Evolutionary conservation across 2,329 filamentous ascomycete species (phyloP).

Genomic region (Penicillium verrucosum): DNA sequence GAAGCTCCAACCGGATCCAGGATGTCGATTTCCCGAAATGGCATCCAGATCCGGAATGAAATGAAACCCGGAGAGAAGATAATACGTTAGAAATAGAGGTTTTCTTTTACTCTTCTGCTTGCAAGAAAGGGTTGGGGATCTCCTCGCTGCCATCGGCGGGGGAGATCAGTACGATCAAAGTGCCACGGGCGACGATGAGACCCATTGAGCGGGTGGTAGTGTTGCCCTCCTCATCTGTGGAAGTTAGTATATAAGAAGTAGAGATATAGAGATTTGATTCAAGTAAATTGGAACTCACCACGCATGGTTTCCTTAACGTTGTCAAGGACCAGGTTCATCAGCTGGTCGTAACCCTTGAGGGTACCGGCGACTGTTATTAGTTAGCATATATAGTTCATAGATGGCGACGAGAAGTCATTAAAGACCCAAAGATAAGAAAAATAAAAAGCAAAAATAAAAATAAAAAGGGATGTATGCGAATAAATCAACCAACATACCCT

Average conservation of each 20-base stretch:
- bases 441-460: background rate
- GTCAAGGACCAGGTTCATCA: constrained; percentile 97
- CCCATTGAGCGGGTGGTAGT: constrained; percentile 76
- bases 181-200: constrained; percentile 85
- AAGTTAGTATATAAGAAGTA: constrained; percentile 17
- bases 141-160: constrained; percentile 92
- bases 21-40: background rate
- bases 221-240: constrained; percentile 85
- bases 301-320: constrained; percentile 86
- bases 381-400: constrained; percentile 10
- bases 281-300: constrained; percentile 55
- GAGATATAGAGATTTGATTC: background rate
- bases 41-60: background rate
- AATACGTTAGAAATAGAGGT: background rate
- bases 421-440: background rate
- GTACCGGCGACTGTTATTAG: constrained; percentile 68
- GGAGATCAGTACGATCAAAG: constrained; percentile 86
- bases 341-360: constrained; percentile 90
- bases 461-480: background rate
- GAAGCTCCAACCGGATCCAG: background rate
- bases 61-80: constrained; percentile 1
- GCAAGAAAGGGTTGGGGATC: constrained; percentile 89
- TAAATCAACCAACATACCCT: constrained; percentile 13
- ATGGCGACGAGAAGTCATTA: background rate
- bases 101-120: constrained; percentile 60